Evolutionary conservation across 192 early-diverging fungal genomes (phyloP).

Genomic region (Backusella mclennaniae): DNA sequence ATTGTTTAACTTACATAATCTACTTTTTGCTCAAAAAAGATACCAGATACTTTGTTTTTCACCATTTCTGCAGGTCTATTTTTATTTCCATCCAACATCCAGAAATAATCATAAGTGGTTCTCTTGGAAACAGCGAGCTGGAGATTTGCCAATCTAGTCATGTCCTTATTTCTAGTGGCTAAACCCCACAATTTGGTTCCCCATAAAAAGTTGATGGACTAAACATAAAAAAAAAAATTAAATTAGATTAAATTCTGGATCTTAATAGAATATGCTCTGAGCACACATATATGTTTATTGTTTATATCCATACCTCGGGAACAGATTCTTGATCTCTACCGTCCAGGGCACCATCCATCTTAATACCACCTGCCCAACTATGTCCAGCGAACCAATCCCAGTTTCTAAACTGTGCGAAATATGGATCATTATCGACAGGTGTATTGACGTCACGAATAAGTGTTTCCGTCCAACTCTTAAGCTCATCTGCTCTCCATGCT

Average conservation of each 20-base stretch:
- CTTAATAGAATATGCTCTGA: background rate
- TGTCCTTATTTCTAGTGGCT: conserved; percentile 19
- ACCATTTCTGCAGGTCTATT: conserved; percentile 24
- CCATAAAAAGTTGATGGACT: conserved; percentile 41
- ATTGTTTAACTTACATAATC: conserved; percentile 34
- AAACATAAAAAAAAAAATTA: background rate
- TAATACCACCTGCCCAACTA: conserved; percentile 61
- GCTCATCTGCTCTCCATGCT: conserved; percentile 21
- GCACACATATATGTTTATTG: background rate
- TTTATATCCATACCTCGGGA: conserved; percentile 30
- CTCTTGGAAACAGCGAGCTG: conserved; percentile 33
- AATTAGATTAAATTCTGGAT: background rate
- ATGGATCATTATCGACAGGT: conserved; percentile 40
- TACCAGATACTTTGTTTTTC: conserved; percentile 35
- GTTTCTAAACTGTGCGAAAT: conserved; percentile 52
- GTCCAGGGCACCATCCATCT: conserved; percentile 34
- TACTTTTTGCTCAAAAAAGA: conserved; percentile 37
- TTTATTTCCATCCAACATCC: conserved; percentile 30
- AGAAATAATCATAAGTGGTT: conserved; percentile 37
- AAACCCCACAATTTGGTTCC: conserved; percentile 36
- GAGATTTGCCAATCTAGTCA: conserved; percentile 19
- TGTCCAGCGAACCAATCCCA: conserved; percentile 65
- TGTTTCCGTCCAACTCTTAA: conserved; percentile 34
- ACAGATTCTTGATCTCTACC: conserved; percentile 41
- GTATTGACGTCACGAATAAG: conserved; percentile 50